Conservation (phyloP, 257 asterid genomes). For the Plantago ovata region DNA sequence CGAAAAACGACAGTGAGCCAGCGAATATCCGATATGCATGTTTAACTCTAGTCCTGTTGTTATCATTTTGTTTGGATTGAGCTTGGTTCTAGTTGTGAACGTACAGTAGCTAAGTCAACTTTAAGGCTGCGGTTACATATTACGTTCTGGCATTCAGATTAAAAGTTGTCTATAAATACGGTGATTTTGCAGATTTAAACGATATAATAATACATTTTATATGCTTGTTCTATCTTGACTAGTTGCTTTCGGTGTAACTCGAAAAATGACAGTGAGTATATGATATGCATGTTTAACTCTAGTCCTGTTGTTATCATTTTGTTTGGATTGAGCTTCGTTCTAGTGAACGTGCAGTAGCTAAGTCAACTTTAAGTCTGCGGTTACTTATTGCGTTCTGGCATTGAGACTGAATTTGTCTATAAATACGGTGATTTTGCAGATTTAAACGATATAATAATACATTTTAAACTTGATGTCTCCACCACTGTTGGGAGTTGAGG, state of each 20-base stretch:
- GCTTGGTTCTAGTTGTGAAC: not conserved
- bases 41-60: conserved; percentile 5
- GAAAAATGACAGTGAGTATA: not conserved
- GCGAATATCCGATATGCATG: conserved; percentile 1
- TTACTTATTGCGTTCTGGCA: not conserved
- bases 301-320: conserved; percentile 6
- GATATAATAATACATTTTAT: conserved; percentile 1
- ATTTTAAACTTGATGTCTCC: conserved; percentile 43
- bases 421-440: conserved; percentile 22
- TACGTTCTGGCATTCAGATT: not conserved
- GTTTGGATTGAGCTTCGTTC: not conserved
- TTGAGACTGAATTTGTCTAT: not conserved
- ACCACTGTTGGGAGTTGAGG: conserved; percentile 45
- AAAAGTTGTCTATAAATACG: not conserved
- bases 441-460: conserved; percentile 12
- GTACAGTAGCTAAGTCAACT: not conserved
- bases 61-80: conserved; percentile 3
- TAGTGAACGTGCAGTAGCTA: not conserved
- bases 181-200: conserved; percentile 26
- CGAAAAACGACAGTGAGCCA: not conserved
- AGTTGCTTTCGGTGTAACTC: conserved; percentile 3
- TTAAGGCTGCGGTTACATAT: not conserved
- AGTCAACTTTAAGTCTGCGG: not conserved
- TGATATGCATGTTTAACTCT: conserved; percentile 1
- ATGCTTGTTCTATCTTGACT: not conserved